Conservation (phyloP, 1,139 yeast species). For the Scheffersomyces segobiensis region DNA sequence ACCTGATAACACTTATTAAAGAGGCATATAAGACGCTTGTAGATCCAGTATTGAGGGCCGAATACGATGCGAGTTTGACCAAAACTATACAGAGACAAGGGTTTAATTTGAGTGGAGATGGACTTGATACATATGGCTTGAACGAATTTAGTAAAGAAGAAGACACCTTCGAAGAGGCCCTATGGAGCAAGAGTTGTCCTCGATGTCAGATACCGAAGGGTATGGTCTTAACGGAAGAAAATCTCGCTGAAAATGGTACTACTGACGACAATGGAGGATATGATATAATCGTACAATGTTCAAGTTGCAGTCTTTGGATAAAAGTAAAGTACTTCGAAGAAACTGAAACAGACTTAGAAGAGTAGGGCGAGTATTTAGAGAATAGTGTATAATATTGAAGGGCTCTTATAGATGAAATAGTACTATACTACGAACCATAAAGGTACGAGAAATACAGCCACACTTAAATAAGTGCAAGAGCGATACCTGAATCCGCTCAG, state of each 20-base stretch:
- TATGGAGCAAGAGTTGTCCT: constrained; percentile 64
- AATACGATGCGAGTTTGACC: constrained; percentile 51
- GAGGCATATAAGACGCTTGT: constrained; percentile 60
- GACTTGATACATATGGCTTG: constrained; percentile 63
- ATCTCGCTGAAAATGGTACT: constrained; percentile 53
- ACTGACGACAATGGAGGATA: constrained; percentile 56
- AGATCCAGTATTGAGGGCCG: constrained; percentile 34
- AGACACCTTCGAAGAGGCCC: constrained; percentile 14
- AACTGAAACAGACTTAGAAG: constrained; percentile 23
- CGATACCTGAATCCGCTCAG: background rate
- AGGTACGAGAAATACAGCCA: background rate
- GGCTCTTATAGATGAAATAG: background rate
- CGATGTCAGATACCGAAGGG: constrained; percentile 63
- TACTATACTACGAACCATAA: background rate
- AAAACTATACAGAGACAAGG: constrained; percentile 47
- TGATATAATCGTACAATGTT: constrained; percentile 75
- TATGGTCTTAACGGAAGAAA: constrained; percentile 59
- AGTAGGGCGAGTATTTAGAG: background rate
- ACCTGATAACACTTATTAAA: constrained; percentile 45
- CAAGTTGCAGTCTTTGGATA: constrained; percentile 82
- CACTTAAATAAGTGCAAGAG: background rate
- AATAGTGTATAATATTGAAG: background rate
- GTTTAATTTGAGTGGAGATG: constrained; percentile 56
- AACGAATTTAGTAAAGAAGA: constrained; percentile 54
- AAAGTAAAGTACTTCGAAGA: constrained; percentile 59